Evolutionary conservation across 768 basidiomycete species (phyloP), one percentile per base, ranked within the genome.

Genomic region (Boletus patriciae): DNA sequence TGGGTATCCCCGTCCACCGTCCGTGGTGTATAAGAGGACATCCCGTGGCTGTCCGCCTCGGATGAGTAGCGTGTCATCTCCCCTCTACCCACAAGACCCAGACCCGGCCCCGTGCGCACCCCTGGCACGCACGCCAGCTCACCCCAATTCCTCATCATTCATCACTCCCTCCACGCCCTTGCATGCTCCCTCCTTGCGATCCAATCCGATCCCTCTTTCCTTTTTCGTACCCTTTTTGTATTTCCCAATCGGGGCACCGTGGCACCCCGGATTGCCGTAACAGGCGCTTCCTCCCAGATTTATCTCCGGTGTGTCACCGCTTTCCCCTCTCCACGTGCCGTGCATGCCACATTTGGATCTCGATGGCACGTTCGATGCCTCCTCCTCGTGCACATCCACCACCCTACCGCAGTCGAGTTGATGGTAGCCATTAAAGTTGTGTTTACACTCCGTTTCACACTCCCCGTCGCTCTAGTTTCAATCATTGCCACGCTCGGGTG

Each of bases 231-330:
- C 43, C 52, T 58, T 43, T 55, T 67, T 58, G 57, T 65, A 47
- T 59, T 65, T 57, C 66, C 25, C 3, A 57, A 57, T 61, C 50
- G 57, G 41, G 65, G 6, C 27, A 58, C 45, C 66, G 66, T 66
- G 65, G 66, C 66, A 68, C 65, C 66, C 66, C 65, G 66, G 66
- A 66, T 66, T 68, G 58, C 66, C 65, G 52, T 67, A 66, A 66
- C 49, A 3, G 27, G 50, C 21, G 16, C 56, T 48, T 63, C 61
- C 48, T 37, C 27, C 46, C 47, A 68, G 66, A 68, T 66, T 65
- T 68, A 66, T 66, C 65, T 62, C 65, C 65, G 65, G 68, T 66
- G 45, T 21, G 19, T 50, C 27, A 23, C 56, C 51, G 50, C 51
- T 25, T 40, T 27, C 34, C 29, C 49, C 48, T 45, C 2, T 25